Base-by-base conservation (phyloP, 202 grass and related monocot species). In the Cymbopogon flexuosus region DNA sequence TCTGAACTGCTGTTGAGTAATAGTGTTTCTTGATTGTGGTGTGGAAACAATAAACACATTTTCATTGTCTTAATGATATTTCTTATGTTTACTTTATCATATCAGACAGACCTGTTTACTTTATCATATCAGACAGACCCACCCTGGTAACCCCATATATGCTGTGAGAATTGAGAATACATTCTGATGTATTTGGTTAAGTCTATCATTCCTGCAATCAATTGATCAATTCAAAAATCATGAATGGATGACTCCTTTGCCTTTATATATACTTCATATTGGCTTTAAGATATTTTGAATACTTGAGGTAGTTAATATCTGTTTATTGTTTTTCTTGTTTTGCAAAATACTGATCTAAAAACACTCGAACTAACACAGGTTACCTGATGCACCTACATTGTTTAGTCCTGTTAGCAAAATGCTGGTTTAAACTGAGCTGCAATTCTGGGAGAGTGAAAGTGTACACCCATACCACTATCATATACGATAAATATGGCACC, bases 111-210 rank as follows among this genome's bases (percentile, higher is more conserved):
- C 24, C 21, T 34, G 8, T 80, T 62, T 81, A 31, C 6, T 76
- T 84, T 64, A 35, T 51, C 54, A 70, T 43, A 11, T 56, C 52
- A 76, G 41, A 80, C 52, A 70, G 23, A 58, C 24, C 21, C 54
- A 27, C 1, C 21, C 63, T 37, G 19, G 5, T 41, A 18, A 57
- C 5, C 30, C 21, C 7, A 19, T 39, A 59, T 49, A 68, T 62
- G n/a, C 45, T 76, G 29, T 51, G 24, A 33, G 34, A 80, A 73
- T n/a, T 54, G 46, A 24, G 29, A 68, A 63, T 75, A 23, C 30
- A 68, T 84, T 84, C 19, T 79, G 39, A 56, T 88, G 40, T 69
- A 56, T 84, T 73, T 75, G 68, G n/a, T 87, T 79, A 72, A 19
- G 19, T 78, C 30, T 77, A 27, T 77, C 27, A 68, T 62, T 34